Base-by-base conservation (phyloP, 192 early-diverging fungal genomes). In the Coemansia sp. region DNA sequence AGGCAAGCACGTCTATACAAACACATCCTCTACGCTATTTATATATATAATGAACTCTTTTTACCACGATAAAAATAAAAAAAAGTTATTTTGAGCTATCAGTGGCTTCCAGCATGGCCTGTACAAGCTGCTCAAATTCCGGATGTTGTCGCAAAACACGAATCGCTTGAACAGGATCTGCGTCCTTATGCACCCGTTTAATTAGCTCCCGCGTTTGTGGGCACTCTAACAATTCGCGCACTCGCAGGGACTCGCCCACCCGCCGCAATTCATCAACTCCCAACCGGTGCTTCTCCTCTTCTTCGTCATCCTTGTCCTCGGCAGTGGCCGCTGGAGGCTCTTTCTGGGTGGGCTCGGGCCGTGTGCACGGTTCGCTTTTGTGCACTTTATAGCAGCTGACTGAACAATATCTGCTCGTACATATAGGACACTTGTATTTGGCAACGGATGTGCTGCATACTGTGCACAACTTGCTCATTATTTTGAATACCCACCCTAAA, bases 381-480 rank as follows among this genome's bases (percentile, higher is more conserved):
- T 81, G 78, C 15, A 62, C 40, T 44, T 62, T 65, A 55, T 64
- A 81, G 62, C 78, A 81, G 19, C 60, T 65, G 31, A 71, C 72
- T 22, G 78, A 81, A 52, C 78, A 81, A 56, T 81, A 81, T n/a
- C 72, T 65, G 7, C 50, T 42, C 19, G 49, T 44, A 44, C 78
- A 81, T 37, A 49, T 74, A 12, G 78, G 72, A 23, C 78, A 81
- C 49, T 74, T 81, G 78, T 81, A 81, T 46, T 81, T 81, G 40
- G 77, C 60, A 14, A 36, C 65, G 2, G 62, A 37, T 21, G 67
- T 62, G 59, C 59, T 59, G 38, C 78, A 81, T 22, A 74, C 69
- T 7, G 78, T 68, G 47, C 78, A 81, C 31, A 50, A 36, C 58
- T 47, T 59, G 31, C 37, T 50, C 66, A 68, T 72, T 15, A 19